These are phyloP conservation scores for Musa acuminata DNA, from an alignment of 176 grass and related monocot species.

Conservation along the genomic window DNA sequence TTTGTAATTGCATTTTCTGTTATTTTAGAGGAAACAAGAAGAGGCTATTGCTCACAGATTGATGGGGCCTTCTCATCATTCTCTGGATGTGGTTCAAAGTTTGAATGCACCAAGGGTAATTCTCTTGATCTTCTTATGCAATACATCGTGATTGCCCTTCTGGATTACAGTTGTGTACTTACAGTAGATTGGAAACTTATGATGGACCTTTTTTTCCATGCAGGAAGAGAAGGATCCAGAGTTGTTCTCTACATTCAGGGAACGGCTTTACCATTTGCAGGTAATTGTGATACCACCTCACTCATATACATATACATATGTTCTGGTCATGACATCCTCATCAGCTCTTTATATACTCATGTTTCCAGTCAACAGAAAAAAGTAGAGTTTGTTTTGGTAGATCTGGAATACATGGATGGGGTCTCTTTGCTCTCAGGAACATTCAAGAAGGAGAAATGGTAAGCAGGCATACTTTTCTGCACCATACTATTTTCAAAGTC, in stretches of 20 bases:
- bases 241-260: constrained; percentile 88
- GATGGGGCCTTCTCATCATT: constrained; percentile 57
- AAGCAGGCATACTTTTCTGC: constrained; percentile 5
- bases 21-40: constrained; percentile 54
- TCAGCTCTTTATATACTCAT: constrained; percentile 17
- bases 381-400: constrained; percentile 95
- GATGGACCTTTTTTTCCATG: constrained; percentile 21
- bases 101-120: constrained; percentile 75
- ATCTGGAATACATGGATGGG: constrained; percentile 99
- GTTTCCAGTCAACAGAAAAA: constrained; percentile 79
- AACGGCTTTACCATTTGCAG: constrained; percentile 83
- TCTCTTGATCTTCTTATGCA: background rate
- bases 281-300: constrained; percentile 17
- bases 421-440: constrained; percentile 71
- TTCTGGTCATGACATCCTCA: constrained; percentile 7
- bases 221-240: constrained; percentile 85
- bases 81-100: constrained; percentile 52
- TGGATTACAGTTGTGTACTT: background rate
- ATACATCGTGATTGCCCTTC: background rate
- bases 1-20: constrained; percentile 14
- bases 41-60: constrained; percentile 64
- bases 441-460: constrained; percentile 99
- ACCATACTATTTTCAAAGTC: background rate
- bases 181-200: constrained; percentile 4
- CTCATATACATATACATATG: constrained; percentile 1